A percentile compares a stretch with the other conserved stretches of the same genome.
Evolutionary conservation across 1,284 basidiomycete genomes (phyloP).

Genomic region (Lentinus polychrous): DNA sequence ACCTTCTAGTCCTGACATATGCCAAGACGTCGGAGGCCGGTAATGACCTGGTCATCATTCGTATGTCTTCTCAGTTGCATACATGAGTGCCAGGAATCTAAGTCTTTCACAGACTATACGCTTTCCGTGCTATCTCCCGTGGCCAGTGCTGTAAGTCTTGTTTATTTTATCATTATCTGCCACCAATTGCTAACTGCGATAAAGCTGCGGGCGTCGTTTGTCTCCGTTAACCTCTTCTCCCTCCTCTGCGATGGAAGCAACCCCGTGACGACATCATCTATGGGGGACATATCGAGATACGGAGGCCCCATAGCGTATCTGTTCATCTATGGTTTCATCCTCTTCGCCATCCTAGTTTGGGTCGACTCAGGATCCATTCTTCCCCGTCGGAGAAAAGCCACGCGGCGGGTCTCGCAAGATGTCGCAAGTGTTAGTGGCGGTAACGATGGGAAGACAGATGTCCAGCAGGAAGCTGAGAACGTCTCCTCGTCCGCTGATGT

Average conservation of each 20-base stretch:
- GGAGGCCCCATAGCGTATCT: conserved; percentile 76
- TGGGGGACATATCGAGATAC: conserved; percentile 51
- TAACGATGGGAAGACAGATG: conserved; percentile 31
- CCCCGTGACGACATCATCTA: conserved; percentile 38
- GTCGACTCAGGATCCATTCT: conserved; percentile 52
- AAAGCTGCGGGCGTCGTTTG: conserved; percentile 55
- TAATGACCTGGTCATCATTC: conserved; percentile 52
- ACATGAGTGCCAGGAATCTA: neutral
- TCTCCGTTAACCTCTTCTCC: conserved; percentile 74
- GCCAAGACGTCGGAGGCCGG: conserved; percentile 51
- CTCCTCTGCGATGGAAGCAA: conserved; percentile 60
- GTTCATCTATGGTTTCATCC: conserved; percentile 45
- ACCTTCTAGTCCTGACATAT: conserved; percentile 66
- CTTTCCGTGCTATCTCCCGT: conserved; percentile 64
- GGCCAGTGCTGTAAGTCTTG: conserved; percentile 61
- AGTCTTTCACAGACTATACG: conserved; percentile 44
- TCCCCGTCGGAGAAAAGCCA: conserved; percentile 18
- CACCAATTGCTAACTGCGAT: neutral
- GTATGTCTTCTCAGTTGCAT: conserved; percentile 26
- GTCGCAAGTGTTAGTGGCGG: neutral
- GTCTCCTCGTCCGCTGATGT: conserved; percentile 46
- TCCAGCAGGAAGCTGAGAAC: conserved; percentile 44
- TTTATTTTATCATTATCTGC: no score
- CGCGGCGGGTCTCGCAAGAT: conserved; percentile 4
- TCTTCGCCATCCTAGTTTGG: conserved; percentile 53